A percentile compares a stretch with the other conserved stretches of the same genome.
These are phyloP conservation scores for Harringtonia aguacate DNA, from an alignment of 2,329 filamentous ascomycete species.

Conservation along the genomic window DNA sequence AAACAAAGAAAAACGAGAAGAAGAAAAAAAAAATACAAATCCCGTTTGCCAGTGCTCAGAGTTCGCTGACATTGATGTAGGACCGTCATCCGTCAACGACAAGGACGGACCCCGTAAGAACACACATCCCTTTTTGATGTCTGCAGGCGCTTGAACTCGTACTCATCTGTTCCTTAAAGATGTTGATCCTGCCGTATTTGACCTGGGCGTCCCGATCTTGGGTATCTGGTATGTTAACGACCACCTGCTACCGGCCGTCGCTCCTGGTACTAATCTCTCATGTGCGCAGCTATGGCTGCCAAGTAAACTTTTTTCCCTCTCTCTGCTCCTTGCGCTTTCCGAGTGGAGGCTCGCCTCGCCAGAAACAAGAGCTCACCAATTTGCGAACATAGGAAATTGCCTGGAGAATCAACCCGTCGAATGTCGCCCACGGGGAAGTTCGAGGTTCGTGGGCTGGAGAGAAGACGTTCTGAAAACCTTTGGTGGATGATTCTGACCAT, in stretches of 20 bases:
- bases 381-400: slow-evolving; percentile 8
- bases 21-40: too few species aligned
- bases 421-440: slow-evolving; percentile 57
- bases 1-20: too few species aligned
- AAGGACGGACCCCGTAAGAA: slow-evolving; percentile 47
- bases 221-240: slow-evolving; percentile 20
- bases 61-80: slow-evolving; percentile 4
- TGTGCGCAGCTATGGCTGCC: neutral
- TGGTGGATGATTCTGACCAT: too few species aligned
- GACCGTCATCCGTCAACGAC: slow-evolving; percentile 69
- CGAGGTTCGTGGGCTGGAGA: slow-evolving; percentile 18
- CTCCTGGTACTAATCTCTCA: neutral
- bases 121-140: neutral
- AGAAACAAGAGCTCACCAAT: neutral
- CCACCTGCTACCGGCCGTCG: too few species aligned
- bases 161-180: slow-evolving; percentile 22
- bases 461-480: neutral
- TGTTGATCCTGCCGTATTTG: slow-evolving; percentile 72
- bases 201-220: slow-evolving; percentile 29
- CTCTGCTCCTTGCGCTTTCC: too few species aligned
- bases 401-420: slow-evolving; percentile 24
- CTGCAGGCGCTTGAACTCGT: neutral
- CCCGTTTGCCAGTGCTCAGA: neutral
- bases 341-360: too few species aligned
- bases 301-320: slow-evolving; percentile 6